A percentile compares a stretch with the other conserved stretches of the same genome.
phyloP scores from a whole-genome alignment of 768 basidiomycete genomes.

The Lyophyllum semitale region DNA sequence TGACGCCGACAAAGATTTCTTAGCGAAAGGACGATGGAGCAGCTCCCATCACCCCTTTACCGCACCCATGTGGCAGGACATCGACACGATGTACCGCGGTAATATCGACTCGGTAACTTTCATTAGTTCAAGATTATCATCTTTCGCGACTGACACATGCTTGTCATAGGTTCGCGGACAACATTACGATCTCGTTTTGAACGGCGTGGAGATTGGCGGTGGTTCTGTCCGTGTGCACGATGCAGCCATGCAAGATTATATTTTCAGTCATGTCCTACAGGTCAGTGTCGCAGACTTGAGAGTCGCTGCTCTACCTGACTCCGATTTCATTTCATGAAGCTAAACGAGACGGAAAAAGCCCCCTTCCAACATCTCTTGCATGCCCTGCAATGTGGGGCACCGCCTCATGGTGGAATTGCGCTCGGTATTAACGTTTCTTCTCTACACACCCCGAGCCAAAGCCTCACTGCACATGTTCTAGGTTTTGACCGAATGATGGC shows the following conservation, averaged over 20 bases:
- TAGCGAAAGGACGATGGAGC: slow-evolving; percentile 88
- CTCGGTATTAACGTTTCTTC: slow-evolving; percentile 54
- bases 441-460: slow-evolving; percentile 13
- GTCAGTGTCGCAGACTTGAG: slow-evolving; percentile 38
- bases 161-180: slow-evolving; percentile 79
- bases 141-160: background rate
- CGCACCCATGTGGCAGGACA: slow-evolving; percentile 91
- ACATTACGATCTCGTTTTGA: slow-evolving; percentile 94
- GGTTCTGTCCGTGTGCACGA: slow-evolving; percentile 94
- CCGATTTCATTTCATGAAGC: slow-evolving; percentile 41
- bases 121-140: background rate
- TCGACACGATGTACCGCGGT: slow-evolving; percentile 73
- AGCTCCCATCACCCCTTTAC: slow-evolving; percentile 97
- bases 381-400: slow-evolving; percentile 87
- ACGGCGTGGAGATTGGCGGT: slow-evolving; percentile 92
- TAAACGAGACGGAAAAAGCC: slow-evolving; percentile 68
- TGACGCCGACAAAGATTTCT: slow-evolving; percentile 84
- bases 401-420: slow-evolving; percentile 94
- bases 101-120: slow-evolving; percentile 55
- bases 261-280: slow-evolving; percentile 77
- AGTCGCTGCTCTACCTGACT: background rate
- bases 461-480: slow-evolving; percentile 30
- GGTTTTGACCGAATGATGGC: slow-evolving; percentile 94
- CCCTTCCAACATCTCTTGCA: slow-evolving; percentile 86
- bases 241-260: slow-evolving; percentile 80